These are phyloP conservation scores for Phytopythium oedochilum DNA, from an alignment of 352 stramenopile species.

Conservation along the genomic window DNA sequence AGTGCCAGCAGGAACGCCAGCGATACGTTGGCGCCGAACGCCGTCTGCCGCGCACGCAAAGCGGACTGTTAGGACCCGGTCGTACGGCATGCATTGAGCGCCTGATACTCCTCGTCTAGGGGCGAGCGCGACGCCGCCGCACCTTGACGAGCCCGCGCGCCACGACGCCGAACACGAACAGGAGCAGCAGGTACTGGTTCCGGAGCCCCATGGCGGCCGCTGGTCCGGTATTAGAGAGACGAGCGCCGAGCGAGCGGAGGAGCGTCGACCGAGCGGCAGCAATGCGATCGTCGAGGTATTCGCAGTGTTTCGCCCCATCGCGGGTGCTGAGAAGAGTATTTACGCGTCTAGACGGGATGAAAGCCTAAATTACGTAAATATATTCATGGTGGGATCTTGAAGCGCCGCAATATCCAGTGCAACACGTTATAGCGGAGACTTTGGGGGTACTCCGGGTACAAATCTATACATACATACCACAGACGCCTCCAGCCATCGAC, in stretches of 20 bases:
- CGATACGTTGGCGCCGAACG: constrained; percentile 58
- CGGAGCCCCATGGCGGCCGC: constrained; percentile 30
- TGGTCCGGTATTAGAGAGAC: no score
- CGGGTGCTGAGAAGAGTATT: background rate
- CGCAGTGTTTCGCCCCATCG: background rate
- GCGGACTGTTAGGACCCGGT: no score
- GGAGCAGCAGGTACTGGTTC: constrained; percentile 64
- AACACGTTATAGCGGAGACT: background rate
- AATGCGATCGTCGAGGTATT: no score
- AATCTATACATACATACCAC: no score
- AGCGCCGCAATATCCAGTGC: background rate
- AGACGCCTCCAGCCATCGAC: no score
- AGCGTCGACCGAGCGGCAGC: no score
- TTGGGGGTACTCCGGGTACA: no score
- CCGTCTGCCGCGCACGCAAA: constrained; percentile 21
- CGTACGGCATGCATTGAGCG: no score
- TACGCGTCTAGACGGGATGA: background rate
- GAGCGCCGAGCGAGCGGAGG: no score
- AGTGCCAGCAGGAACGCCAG: constrained; percentile 59
- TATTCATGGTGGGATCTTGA: no score
- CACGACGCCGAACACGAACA: constrained; percentile 62
- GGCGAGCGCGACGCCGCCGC: no score
- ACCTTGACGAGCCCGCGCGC: constrained; percentile 69
- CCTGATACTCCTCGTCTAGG: no score
- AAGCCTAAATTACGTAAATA: background rate